A percentile compares a stretch with the other conserved stretches of the same genome.
These are phyloP conservation scores for Stagonosporopsis chrysanthemi DNA, from an alignment of 2,329 filamentous ascomycete genomes.

Conservation along the genomic window DNA sequence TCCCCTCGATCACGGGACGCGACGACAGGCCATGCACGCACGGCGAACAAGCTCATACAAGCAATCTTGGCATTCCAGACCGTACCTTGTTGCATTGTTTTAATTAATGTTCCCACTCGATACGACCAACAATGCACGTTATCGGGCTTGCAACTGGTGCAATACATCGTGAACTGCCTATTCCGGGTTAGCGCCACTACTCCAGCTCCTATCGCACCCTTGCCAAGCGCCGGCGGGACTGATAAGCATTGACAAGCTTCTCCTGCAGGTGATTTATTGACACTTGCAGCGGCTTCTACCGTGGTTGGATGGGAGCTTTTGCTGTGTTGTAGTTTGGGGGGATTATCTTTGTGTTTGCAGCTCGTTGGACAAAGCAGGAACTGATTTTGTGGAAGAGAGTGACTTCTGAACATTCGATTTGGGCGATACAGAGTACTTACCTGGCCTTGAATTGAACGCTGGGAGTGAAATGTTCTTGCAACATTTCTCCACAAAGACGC, in stretches of 20 bases:
- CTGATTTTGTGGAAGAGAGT: too few species aligned
- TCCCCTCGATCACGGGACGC: not conserved
- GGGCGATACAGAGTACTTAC: too few species aligned
- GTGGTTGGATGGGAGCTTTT: not conserved
- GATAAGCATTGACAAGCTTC: conserved; percentile 22
- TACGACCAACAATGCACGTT: not conserved
- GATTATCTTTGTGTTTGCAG: not conserved
- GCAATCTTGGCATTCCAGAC: conserved; percentile 13
- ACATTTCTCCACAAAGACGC: not conserved
- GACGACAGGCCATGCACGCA: not conserved
- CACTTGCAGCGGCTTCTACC: not conserved
- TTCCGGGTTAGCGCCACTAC: conserved; percentile 3
- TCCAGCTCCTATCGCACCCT: not conserved
- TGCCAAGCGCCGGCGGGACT: conserved; percentile 12
- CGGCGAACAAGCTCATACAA: conserved; percentile 20
- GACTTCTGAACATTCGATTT: too few species aligned
- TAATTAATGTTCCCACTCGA: not conserved
- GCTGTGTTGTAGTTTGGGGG: not conserved
- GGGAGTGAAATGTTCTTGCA: too few species aligned
- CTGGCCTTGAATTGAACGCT: too few species aligned
- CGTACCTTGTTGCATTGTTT: not conserved
- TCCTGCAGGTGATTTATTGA: conserved; percentile 5
- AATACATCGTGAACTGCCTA: conserved; percentile 18
- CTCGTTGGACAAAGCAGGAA: too few species aligned
- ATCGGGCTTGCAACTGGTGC: conserved; percentile 8